Conservation (phyloP, 805 yeast genomes). For the Isabelozyma heimii region DNA sequence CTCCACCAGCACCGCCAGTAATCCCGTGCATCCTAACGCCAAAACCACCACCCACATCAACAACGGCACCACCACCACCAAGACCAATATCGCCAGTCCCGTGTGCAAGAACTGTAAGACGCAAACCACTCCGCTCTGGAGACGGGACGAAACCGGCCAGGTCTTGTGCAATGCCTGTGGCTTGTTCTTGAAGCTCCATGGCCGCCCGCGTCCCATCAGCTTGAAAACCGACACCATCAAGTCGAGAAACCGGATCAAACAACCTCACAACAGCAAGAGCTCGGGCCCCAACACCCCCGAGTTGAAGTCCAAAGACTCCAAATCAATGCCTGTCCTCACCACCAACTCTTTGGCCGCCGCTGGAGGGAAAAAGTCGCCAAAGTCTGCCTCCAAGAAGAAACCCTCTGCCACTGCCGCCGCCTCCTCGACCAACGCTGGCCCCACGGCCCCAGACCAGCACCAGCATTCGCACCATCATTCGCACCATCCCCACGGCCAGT, state of each 20-base stretch:
- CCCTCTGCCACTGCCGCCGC: not conserved
- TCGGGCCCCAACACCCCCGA: constrained; percentile 57
- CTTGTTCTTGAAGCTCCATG: constrained; percentile 81
- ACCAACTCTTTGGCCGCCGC: not conserved
- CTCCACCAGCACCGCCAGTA: constrained; percentile 11
- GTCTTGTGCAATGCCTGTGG: constrained; percentile 96
- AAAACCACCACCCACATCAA: constrained; percentile 56
- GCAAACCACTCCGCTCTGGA: constrained; percentile 91
- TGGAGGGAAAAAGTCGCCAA: constrained; percentile 23
- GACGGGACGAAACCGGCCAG: constrained; percentile 77
- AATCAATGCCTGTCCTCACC: constrained; percentile 8
- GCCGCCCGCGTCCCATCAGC: constrained; percentile 88
- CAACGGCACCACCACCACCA: constrained; percentile 64
- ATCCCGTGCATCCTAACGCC: constrained; percentile 58
- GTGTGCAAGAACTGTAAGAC: constrained; percentile 89
- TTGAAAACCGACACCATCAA: constrained; percentile 90
- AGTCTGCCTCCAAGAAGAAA: constrained; percentile 11
- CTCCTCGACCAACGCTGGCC: constrained; percentile 4
- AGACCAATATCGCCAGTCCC: constrained; percentile 61
- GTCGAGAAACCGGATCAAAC: constrained; percentile 81
- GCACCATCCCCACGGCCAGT: not conserved
- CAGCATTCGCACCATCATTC: not conserved
- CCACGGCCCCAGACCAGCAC: constrained; percentile 5
- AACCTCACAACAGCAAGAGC: constrained; percentile 33
- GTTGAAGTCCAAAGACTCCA: constrained; percentile 48